Conservation (phyloP, 129 eudicot genomes). For the Scalesia atractyloides region DNA sequence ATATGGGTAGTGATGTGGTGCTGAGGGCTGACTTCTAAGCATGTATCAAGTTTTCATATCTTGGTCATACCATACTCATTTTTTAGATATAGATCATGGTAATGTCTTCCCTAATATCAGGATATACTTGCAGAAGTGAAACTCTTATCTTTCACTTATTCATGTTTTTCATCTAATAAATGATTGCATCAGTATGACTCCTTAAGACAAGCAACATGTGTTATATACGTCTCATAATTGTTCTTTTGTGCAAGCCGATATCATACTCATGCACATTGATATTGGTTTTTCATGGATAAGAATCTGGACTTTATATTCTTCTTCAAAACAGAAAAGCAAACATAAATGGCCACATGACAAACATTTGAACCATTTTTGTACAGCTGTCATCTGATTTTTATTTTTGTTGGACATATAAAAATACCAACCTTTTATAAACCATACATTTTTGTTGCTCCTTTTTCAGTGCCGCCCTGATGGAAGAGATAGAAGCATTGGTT, state of each 20-base stretch:
- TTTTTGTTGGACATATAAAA: neutral
- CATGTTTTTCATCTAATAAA: neutral
- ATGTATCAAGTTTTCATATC: neutral
- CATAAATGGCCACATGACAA: neutral
- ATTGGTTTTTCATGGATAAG: neutral
- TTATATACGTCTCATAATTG: neutral
- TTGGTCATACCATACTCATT: neutral
- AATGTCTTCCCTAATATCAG: neutral
- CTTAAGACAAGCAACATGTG: neutral
- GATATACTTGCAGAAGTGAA: constrained; percentile 1
- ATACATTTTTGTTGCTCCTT: constrained; percentile 8
- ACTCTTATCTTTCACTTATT: neutral
- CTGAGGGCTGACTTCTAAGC: neutral
- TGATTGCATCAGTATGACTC: neutral
- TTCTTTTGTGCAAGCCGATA: constrained; percentile 3
- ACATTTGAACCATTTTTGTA: neutral
- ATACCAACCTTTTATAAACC: neutral
- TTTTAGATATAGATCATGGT: neutral
- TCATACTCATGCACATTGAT: neutral
- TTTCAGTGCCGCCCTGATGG: constrained; percentile 76
- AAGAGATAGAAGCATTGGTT: constrained; percentile 78
- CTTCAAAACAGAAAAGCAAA: too few relatives aligned
- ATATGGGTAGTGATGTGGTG: neutral
- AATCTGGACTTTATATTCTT: too few relatives aligned
- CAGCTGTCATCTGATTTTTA: constrained; percentile 1